Conservation (phyloP, 169 alveolate species). For the Perkinsus marinus region DNA sequence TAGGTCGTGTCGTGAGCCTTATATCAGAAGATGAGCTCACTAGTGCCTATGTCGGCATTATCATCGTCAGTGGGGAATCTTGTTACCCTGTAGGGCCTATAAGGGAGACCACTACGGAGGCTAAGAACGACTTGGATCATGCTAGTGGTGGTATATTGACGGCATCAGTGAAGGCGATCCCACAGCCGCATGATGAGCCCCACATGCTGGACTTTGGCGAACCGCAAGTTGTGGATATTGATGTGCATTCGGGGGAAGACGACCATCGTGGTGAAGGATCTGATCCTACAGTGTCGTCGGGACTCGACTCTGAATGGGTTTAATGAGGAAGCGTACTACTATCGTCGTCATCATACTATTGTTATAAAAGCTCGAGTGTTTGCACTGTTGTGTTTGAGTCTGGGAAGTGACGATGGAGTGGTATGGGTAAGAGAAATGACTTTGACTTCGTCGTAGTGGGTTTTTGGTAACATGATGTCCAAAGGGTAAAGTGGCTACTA, state of each 20-base stretch:
- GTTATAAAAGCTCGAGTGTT: background rate
- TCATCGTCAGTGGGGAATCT: background rate
- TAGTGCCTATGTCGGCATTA: background rate
- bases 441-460: no score
- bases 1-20: background rate
- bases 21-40: background rate
- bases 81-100: background rate
- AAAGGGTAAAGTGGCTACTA: no score
- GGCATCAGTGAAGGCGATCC: background rate
- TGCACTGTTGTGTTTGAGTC: background rate
- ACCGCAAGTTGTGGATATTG: background rate
- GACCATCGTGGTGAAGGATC: background rate
- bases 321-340: background rate
- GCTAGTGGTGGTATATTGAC: background rate
- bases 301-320: background rate
- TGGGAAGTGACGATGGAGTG: no score
- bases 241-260: background rate
- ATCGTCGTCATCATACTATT: background rate
- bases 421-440: no score
- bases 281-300: background rate
- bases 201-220: background rate
- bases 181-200: background rate
- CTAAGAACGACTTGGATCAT: background rate
- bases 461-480: no score
- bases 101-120: background rate